These are phyloP conservation scores for Leucogyrophana mollusca DNA, from an alignment of 768 basidiomycete species.

Conservation along the genomic window DNA sequence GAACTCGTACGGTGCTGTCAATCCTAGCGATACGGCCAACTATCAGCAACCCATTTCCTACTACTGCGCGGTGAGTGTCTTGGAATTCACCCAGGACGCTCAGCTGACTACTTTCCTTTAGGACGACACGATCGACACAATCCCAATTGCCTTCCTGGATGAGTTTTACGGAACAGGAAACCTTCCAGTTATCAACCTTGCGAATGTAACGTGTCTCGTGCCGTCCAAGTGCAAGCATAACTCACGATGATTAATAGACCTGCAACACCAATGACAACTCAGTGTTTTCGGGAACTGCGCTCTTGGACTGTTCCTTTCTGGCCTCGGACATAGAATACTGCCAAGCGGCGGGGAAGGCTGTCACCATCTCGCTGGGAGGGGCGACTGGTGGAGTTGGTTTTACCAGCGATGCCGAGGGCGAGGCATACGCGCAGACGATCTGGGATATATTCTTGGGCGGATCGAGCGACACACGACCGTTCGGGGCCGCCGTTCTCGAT, in stretches of 20 bases:
- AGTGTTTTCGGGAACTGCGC: constrained; percentile 58
- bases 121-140: constrained; percentile 56
- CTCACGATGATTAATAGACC: constrained; percentile 37
- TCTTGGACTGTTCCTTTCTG: constrained; percentile 61
- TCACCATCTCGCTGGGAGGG: constrained; percentile 59
- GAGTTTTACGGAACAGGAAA: constrained; percentile 59
- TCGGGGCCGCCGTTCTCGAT: constrained; percentile 69
- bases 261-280: constrained; percentile 58
- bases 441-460: constrained; percentile 73
- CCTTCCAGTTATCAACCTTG: constrained; percentile 56
- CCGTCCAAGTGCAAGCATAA: too few relatives aligned
- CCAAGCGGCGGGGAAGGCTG: constrained; percentile 62
- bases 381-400: constrained; percentile 64
- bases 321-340: constrained; percentile 63
- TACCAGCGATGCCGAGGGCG: constrained; percentile 53
- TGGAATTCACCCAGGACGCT: neutral
- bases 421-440: constrained; percentile 60
- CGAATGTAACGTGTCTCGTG: constrained; percentile 42
- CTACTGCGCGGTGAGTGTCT: constrained; percentile 22
- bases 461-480: constrained; percentile 59
- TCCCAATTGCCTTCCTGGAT: constrained; percentile 63
- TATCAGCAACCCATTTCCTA: constrained; percentile 32
- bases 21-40: constrained; percentile 24
- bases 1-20: constrained; percentile 35
- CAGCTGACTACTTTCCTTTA: constrained; percentile 12